Base-by-base conservation (phyloP, 139 green algal genomes). In the Volvox africanus region DNA sequence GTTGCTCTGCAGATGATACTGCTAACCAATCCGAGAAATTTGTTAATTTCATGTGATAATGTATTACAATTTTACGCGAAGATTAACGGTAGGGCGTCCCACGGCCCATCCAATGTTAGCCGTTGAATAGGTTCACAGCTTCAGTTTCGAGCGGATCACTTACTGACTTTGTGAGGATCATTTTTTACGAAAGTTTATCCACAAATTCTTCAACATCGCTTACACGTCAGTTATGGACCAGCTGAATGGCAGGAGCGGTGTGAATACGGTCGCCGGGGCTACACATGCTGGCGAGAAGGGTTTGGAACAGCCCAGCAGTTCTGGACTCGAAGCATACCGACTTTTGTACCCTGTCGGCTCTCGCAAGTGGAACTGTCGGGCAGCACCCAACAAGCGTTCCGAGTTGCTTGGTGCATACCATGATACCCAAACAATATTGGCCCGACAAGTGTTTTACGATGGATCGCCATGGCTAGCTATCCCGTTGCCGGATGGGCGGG, bases 361-460 rank as follows among this genome's bases (percentile, higher is more conserved):
- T 11, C 28, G 85, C 21, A 89, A 89, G 36, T 89, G 85, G 85
- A 89, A 89, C 24, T 80, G 68, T n/a, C 37, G 85, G 1, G 44
- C 69, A 13, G 69, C 28, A 16, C 85, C 85, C 18, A 82, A 89
- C 80, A 86, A 86, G 50, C 80, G 80, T 14, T 55, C 80, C 1
- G 85, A 69, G 28, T 71, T 89, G 1, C 37, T 89, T 14, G 85
- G 85, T 30, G 85, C 85, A 0, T 89, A 75, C 28, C 37, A 82
- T 36, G 69, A 82, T 20, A 71, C 69, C 1, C 85, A 89, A n/a
- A 89, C 85, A 0, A 82, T 89, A 2, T 28, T 89, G 28, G 85
- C 85, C 0, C 37, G 30, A 21, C 44, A 44, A 6, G 30, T 84
- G 22, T n/a, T 37, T 21, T 32, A 76, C 30, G 20, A 13, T 21